phyloP scores from a whole-genome alignment of 768 basidiomycete genomes.

The Sporobolomyces phaffii region DNA sequence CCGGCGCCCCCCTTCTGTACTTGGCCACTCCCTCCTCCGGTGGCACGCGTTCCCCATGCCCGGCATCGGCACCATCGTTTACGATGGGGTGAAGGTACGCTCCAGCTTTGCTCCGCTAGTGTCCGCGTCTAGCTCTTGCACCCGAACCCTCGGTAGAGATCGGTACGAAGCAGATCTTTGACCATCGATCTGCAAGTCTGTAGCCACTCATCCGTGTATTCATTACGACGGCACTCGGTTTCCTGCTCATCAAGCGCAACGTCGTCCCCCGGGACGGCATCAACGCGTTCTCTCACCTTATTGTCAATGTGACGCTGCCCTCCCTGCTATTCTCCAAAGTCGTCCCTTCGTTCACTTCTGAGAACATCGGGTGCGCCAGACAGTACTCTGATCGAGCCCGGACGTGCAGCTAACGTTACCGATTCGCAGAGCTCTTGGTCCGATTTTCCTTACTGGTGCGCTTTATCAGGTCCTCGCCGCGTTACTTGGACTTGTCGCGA shows the following conservation, averaged over 20 bases:
- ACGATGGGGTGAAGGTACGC: conserved; percentile 13
- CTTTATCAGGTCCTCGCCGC: conserved; percentile 4
- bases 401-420: too few relatives aligned
- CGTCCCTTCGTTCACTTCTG: conserved; percentile 21
- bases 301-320: conserved; percentile 21
- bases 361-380: conserved; percentile 27
- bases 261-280: conserved; percentile 2
- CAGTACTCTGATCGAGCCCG: not conserved
- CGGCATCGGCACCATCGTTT: not conserved
- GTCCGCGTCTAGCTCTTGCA: too few relatives aligned
- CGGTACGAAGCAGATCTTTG: too few relatives aligned
- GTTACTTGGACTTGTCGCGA: not conserved
- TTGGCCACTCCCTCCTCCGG: too few relatives aligned
- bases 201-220: conserved; percentile 24
- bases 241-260: conserved; percentile 9
- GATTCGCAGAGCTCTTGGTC: conserved; percentile 49
- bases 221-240: conserved; percentile 14
- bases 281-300: not conserved
- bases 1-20: too few relatives aligned
- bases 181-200: too few relatives aligned
- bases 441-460: conserved; percentile 45
- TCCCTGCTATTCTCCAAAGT: conserved; percentile 33
- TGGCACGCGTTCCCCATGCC: too few relatives aligned
- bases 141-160: too few relatives aligned
- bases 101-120: too few relatives aligned